Percentiles rank a stretch among this genome's conserved stretches.
Conservation (phyloP, 768 basidiomycete genomes). For the Lentinus brumalis region DNA sequence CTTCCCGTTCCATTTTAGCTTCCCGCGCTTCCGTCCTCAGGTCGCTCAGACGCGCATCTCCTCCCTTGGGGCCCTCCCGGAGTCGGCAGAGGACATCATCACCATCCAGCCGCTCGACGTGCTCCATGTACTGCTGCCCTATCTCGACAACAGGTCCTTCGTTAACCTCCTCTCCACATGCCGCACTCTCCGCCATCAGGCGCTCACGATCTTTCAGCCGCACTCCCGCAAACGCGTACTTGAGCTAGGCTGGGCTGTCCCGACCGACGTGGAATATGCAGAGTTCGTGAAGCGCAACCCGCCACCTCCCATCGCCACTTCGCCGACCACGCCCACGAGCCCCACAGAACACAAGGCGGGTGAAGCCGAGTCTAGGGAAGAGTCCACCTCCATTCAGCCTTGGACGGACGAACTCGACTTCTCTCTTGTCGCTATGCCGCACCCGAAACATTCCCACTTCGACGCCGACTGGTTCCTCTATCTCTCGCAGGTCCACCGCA, state of each 20-base stretch:
- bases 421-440: conserved; percentile 15
- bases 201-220: conserved; percentile 27
- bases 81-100: conserved; percentile 18
- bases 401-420: background rate
- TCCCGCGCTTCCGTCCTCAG: conserved; percentile 25
- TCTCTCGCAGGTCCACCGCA: conserved; percentile 28
- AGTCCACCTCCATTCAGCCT: too few relatives aligned
- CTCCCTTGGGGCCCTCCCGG: background rate
- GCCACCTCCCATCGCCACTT: background rate
- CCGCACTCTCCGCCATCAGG: conserved; percentile 28
- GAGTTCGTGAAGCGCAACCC: background rate
- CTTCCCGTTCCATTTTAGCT: conserved; percentile 17
- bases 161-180: conserved; percentile 29
- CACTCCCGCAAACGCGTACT: conserved; percentile 28
- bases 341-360: background rate
- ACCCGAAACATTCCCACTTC: conserved; percentile 2
- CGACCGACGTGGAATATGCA: conserved; percentile 20
- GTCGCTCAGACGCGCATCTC: conserved; percentile 20
- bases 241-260: conserved; percentile 30
- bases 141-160: conserved; percentile 25
- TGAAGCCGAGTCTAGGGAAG: too few relatives aligned
- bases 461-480: conserved; percentile 34
- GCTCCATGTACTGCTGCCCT: conserved; percentile 25
- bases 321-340: background rate
- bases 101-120: conserved; percentile 27